Percentiles rank a stretch among this genome's conserved stretches.
These are phyloP conservation scores for Apophysomyces elegans DNA, from an alignment of 371 early-diverging fungal genomes.

Conservation along the genomic window DNA sequence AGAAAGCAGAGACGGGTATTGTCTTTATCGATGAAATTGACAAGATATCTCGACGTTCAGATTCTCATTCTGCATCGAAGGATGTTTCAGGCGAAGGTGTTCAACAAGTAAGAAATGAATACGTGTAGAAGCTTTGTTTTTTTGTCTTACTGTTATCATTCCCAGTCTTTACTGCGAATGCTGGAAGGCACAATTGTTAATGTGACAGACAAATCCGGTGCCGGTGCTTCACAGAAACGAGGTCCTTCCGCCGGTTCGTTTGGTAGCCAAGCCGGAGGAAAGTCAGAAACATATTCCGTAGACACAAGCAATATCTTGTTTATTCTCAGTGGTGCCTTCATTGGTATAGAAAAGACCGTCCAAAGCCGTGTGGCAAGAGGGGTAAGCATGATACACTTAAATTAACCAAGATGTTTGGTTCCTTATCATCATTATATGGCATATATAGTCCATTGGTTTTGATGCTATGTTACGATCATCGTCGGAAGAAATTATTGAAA, in stretches of 20 bases:
- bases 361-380: conserved; percentile 79
- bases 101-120: conserved; percentile 66
- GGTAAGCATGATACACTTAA: conserved; percentile 31
- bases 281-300: conserved; percentile 82
- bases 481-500: conserved; percentile 18
- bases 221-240: conserved; percentile 43
- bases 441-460: conserved; percentile 71
- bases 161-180: conserved; percentile 76
- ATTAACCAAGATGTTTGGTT: not conserved
- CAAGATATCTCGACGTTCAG: conserved; percentile 83
- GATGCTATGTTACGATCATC: conserved; percentile 59
- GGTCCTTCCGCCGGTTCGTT: conserved; percentile 50
- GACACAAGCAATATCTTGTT: conserved; percentile 93
- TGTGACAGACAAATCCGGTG: conserved; percentile 82
- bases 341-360: conserved; percentile 86
- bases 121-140: not conserved
- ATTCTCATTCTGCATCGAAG: conserved; percentile 75
- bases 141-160: no score
- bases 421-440: not conserved
- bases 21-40: conserved; percentile 96
- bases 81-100: conserved; percentile 96
- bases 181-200: conserved; percentile 88
- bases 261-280: conserved; percentile 51
- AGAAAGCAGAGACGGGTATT: conserved; percentile 86
- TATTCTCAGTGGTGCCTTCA: conserved; percentile 90